Conservation (phyloP, 768 basidiomycete species). For the Rhizopogon sp. region DNA sequence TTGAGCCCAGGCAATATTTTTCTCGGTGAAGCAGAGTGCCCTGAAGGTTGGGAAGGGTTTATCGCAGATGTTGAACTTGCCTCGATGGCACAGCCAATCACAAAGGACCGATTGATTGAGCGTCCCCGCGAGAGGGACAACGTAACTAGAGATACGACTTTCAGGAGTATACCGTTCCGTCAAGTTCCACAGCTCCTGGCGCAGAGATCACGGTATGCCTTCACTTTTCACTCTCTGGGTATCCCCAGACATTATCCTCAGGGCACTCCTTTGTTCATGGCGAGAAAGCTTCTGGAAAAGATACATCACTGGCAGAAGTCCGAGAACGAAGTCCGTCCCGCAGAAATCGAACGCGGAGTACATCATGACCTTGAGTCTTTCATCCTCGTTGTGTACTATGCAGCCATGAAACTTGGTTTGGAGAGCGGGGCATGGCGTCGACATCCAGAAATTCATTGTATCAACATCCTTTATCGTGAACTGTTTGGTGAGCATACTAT, state of each 20-base stretch:
- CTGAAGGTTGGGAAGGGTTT: not conserved
- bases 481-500: no score
- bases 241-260: not conserved
- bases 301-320: no score
- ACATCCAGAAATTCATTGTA: not conserved
- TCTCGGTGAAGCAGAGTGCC: not conserved
- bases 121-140: not conserved
- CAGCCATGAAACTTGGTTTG: not conserved
- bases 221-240: not conserved
- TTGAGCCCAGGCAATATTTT: slow-evolving; percentile 2
- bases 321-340: no score
- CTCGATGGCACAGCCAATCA: not conserved
- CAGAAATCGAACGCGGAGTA: not conserved
- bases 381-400: not conserved
- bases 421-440: not conserved
- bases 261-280: not conserved
- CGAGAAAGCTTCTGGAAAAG: not conserved
- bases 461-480: no score
- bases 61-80: not conserved
- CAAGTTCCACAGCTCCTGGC: not conserved
- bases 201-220: not conserved
- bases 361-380: not conserved
- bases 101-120: not conserved
- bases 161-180: not conserved
- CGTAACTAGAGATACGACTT: not conserved